Evolutionary conservation across 2,329 filamentous ascomycete genomes (phyloP).

Genomic region (Ophiosphaerella korrae): DNA sequence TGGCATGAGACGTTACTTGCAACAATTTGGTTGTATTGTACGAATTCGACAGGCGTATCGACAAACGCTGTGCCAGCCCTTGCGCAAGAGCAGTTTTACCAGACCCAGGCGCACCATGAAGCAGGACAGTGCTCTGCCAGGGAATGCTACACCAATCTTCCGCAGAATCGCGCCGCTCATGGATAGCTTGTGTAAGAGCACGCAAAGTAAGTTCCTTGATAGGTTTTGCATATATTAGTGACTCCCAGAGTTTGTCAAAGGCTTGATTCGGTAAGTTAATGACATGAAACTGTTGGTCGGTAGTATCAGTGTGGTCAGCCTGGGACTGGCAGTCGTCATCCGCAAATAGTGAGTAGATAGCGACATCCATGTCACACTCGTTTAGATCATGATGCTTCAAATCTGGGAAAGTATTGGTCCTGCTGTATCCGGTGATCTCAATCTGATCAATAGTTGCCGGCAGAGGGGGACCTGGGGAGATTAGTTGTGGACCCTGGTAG

Average conservation of each 20-base stretch:
- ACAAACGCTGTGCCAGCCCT: conserved; percentile 57
- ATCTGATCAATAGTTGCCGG: conserved; percentile 6
- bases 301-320: not conserved
- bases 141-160: conserved; percentile 48
- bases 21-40: conserved; percentile 49
- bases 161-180: conserved; percentile 36
- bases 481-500: not conserved
- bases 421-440: conserved; percentile 11
- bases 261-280: conserved; percentile 12
- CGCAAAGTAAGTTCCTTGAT: conserved; percentile 51
- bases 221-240: conserved; percentile 50
- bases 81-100: conserved; percentile 54
- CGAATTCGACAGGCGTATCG: conserved; percentile 49
- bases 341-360: conserved; percentile 13
- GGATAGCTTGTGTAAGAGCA: conserved; percentile 45
- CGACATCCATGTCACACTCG: conserved; percentile 14
- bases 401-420: conserved; percentile 1
- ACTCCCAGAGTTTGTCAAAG: conserved; percentile 22
- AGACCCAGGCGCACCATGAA: conserved; percentile 52
- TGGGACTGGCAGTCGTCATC: conserved; percentile 2
- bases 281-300: conserved; percentile 3
- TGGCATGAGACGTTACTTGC: conserved; percentile 52
- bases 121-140: conserved; percentile 53
- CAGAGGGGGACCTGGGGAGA: not conserved
- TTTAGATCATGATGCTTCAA: conserved; percentile 4